Evolutionary conservation across 176 grass and related monocot species (phyloP).

Genomic region (Panicum miliaceum): DNA sequence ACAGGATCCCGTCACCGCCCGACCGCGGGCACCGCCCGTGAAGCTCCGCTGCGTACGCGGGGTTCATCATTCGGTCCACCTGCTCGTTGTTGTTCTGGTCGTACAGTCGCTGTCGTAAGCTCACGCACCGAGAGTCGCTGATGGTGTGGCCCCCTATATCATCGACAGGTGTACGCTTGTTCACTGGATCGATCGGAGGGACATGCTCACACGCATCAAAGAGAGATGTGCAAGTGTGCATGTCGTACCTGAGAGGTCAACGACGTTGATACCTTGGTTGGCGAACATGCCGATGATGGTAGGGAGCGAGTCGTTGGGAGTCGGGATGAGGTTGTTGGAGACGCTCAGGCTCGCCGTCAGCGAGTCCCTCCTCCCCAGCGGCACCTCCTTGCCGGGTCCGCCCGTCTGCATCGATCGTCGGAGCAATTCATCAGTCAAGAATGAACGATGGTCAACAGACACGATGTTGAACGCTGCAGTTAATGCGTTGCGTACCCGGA

Average conservation of each 20-base stretch:
- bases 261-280: constrained; percentile 66
- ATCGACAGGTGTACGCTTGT: no score
- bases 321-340: constrained; percentile 80
- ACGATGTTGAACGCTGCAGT: no score
- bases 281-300: constrained; percentile 78
- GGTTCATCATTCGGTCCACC: constrained; percentile 55
- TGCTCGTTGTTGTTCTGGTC: constrained; percentile 65
- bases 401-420: constrained; percentile 39
- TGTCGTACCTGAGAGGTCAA: constrained; percentile 73
- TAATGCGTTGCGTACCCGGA: no score
- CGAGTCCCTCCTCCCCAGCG: constrained; percentile 65
- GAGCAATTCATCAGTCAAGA: background rate
- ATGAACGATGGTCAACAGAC: background rate
- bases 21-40: constrained; percentile 56
- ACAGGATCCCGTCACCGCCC: constrained; percentile 72
- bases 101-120: constrained; percentile 73
- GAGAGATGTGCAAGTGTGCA: no score
- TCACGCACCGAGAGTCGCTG: constrained; percentile 59
- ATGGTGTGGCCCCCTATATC: constrained; percentile 53
- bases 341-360: constrained; percentile 66
- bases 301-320: constrained; percentile 66
- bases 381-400: constrained; percentile 67
- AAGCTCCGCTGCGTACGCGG: constrained; percentile 56
- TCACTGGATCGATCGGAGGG: no score
- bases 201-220: no score